Evolutionary conservation across 2,329 filamentous ascomycete genomes (phyloP), one percentile per base, ranked within the genome.

Genomic region (Fusarium sp.): DNA sequence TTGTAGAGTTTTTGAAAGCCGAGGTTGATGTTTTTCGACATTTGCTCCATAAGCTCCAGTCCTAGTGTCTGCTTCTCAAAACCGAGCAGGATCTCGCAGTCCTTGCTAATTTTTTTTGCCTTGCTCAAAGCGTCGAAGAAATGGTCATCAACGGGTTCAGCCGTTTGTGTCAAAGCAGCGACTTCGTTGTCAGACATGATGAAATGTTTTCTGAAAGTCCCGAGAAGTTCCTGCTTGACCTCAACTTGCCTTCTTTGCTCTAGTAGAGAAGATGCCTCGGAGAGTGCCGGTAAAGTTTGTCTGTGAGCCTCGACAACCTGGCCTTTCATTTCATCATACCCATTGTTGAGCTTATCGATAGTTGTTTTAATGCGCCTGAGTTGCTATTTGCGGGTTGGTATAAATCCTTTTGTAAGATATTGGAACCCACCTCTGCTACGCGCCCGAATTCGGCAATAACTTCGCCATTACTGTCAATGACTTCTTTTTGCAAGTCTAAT

Each of bases 1-100:
- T 93, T 90, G 80, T 97, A 98, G 4, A 99, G 86, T 77, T 98
- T 99, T 77, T 99, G 95, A 74, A 96, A 99, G 7, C 93, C 95
- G 18, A 90, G 86, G 75, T 97, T 96, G 51, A 99, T 86, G 66
- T 93, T 89, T 62, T 93, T 93, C 0, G 94, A 94, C 58, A 91
- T 95, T 78, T 95, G 89, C 67, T 98, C 95, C 86, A 98, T 94
- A 50, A 98, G 88, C 74, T 98, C 94, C 6, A 97, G 84, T 0
- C 95, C 96, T 1, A 98, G 82, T 11, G 90, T 90, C 80, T 98
- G 94, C 73, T 94, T 93, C 78, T 98, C 94, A 30, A 94, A 93
- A 4, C 94, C 95, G 2, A 99, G 88, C 7, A 99, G 83, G 31
- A 97, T 85, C 77, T 98, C 92, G 74, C 94, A 97, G 76, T 98